Evolutionary conservation across 352 stramenopile species (phyloP), one percentile per base, ranked within the genome.

Genomic region (Hyaloperonospora arabidopsidis): DNA sequence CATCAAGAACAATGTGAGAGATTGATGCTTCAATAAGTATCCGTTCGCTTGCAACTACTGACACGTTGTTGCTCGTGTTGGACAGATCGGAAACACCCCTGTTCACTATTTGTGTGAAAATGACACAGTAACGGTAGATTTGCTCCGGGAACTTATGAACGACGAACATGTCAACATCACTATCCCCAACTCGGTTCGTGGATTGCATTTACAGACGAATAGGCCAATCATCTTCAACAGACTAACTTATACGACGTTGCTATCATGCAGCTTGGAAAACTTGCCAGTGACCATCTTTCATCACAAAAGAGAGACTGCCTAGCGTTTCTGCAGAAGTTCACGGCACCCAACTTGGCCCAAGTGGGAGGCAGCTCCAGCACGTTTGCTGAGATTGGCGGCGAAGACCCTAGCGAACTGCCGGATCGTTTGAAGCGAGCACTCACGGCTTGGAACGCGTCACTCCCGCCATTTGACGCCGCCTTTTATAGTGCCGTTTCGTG

Each of bases 401-500:
- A 92, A 63, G 82, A 89, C 36, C 52, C 75, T 1, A 68, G 54
- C 0, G 79, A 89, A 28, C 61, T 92, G 7, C 67, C 76, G 7
- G 52, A 72, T 6, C 52, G 69, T 13, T 67, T 86, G 17, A 68
- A 71, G 18, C 59, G 60, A 19, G 57, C 67, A 7, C 57, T 92
- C 7, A 52, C 25, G 0, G 39, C 54, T n/a, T 92, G 82, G 82
- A 92, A 92, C 52, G 56, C 65, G 10, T 87, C 75, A 29, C 58
- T 92, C 6, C 82, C 82, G 15, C 79, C 82, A 35, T 89, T 88
- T 62, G 79, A 92, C 51, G 71, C 71, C 48, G 56, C 68, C 3
- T 90, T 92, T 41, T 92, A 92, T 68, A 73, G 80, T 39, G 77
- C 77, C 3, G 49, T 92, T 34, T 92, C 74, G 40, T 92, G 82